Evolutionary conservation across 1,284 basidiomycete genomes (phyloP).

Genomic region (Fomitopsis betulina): DNA sequence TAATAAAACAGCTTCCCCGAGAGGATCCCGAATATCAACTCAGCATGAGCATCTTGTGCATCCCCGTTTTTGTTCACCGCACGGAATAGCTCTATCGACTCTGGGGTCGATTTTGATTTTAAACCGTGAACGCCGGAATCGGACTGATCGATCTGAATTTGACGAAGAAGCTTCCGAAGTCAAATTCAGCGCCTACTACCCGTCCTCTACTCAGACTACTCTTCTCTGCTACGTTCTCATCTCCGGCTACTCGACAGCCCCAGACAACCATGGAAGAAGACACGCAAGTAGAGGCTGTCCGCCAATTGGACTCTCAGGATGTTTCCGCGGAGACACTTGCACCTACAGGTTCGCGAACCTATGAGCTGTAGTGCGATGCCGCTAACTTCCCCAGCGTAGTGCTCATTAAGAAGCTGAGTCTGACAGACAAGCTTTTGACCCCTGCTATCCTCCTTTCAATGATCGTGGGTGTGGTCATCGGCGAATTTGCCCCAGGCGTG

Average conservation of each 20-base stretch:
- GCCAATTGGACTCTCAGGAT: too few species aligned
- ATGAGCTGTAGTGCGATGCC: not conserved
- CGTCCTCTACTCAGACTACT: too few species aligned
- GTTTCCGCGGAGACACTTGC: not conserved
- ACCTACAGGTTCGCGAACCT: not conserved
- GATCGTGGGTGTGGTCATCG: slow-evolving; percentile 78
- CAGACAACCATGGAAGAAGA: not conserved
- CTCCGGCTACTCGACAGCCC: not conserved
- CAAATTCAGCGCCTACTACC: slow-evolving; percentile 15
- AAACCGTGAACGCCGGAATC: not conserved
- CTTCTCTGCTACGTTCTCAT: too few species aligned
- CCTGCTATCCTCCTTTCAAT: slow-evolving; percentile 72
- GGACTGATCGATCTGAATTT: slow-evolving; percentile 12
- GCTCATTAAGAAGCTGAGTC: slow-evolving; percentile 40
- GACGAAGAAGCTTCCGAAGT: slow-evolving; percentile 6
- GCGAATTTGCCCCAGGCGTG: slow-evolving; percentile 52
- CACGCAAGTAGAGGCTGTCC: not conserved
- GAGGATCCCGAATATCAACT: too few species aligned
- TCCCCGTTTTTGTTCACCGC: not conserved
- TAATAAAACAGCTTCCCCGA: too few species aligned
- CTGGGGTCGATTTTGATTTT: too few species aligned
- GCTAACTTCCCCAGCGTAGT: slow-evolving; percentile 20
- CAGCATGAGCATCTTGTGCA: not conserved
- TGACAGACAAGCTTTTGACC: slow-evolving; percentile 68
- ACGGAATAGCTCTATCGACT: too few species aligned